Percentiles rank a stretch among this genome's conserved stretches.
phyloP scores from a whole-genome alignment of 768 basidiomycete species.

The Nevesoporus exiguus region DNA sequence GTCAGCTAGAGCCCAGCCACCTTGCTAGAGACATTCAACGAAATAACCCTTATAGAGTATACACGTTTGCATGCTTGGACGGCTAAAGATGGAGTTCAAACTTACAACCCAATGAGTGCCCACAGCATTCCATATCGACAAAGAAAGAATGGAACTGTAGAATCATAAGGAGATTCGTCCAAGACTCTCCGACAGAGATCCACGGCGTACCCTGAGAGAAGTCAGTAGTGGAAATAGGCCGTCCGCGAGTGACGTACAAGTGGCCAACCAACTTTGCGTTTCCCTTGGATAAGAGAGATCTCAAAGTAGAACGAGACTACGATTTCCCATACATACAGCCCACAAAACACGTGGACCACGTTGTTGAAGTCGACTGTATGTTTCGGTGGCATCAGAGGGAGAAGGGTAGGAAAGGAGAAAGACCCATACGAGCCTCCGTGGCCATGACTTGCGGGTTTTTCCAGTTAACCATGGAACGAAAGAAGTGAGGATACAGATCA shows the following conservation, averaged over 20 bases:
- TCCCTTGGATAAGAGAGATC: slow-evolving; percentile 56
- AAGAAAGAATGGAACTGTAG: slow-evolving; percentile 59
- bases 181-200: neutral
- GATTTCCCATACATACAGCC: slow-evolving; percentile 67
- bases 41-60: slow-evolving; percentile 45
- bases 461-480: slow-evolving; percentile 28
- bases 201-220: slow-evolving; percentile 15
- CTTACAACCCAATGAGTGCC: slow-evolving; percentile 60
- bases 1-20: slow-evolving; percentile 2
- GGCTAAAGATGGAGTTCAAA: neutral
- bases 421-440: slow-evolving; percentile 23
- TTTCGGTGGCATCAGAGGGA: slow-evolving; percentile 1
- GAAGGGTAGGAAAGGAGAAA: neutral
- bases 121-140: slow-evolving; percentile 72
- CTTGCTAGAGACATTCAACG: slow-evolving; percentile 46
- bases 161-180: slow-evolving; percentile 5
- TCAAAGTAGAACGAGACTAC: slow-evolving; percentile 63
- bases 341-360: slow-evolving; percentile 60
- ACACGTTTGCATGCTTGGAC: neutral
- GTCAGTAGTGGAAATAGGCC: neutral
- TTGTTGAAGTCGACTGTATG: slow-evolving; percentile 53
- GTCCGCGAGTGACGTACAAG: slow-evolving; percentile 43
- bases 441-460: slow-evolving; percentile 20
- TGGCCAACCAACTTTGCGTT: slow-evolving; percentile 64
- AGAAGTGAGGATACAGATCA: slow-evolving; percentile 10